A percentile compares a stretch with the other conserved stretches of the same genome.
phyloP scores from a whole-genome alignment of 441 rosid genomes.

The Cnidoscolus chayamansa region DNA sequence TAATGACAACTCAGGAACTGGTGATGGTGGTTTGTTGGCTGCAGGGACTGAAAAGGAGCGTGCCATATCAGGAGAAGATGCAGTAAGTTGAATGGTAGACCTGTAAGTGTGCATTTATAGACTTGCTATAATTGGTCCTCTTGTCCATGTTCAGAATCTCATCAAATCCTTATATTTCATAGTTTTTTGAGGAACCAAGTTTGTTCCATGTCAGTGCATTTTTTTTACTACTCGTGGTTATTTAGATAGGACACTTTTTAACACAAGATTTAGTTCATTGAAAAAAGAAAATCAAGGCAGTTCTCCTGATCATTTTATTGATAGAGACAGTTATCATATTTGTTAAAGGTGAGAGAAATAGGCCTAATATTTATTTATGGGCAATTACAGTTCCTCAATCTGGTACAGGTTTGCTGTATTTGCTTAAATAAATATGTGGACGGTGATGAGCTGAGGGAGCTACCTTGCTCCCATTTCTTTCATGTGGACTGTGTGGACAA shows the following conservation, averaged over 20 bases:
- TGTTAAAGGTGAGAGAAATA: not conserved
- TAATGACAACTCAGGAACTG: conserved; percentile 38
- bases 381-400: not conserved
- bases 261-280: not conserved
- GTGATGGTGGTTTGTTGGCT: conserved; percentile 84
- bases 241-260: not conserved
- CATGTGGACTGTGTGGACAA: conserved; percentile 89
- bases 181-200: not conserved
- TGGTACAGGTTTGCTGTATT: conserved; percentile 78
- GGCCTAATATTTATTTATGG: not conserved
- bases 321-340: not conserved
- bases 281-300: not conserved
- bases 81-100: conserved; percentile 49
- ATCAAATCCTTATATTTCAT: not conserved
- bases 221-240: not conserved
- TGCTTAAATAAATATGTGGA: conserved; percentile 80
- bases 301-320: not conserved
- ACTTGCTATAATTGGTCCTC: not conserved
- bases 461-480: conserved; percentile 78
- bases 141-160: not conserved
- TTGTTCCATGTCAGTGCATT: too few species aligned
- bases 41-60: conserved; percentile 93
- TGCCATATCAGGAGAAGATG: conserved; percentile 86
- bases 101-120: not conserved
- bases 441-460: conserved; percentile 78